Evolutionary conservation across 75 land plant species (phyloP), one percentile per base, ranked within the genome.

Genomic region (Azolla pinnata): DNA sequence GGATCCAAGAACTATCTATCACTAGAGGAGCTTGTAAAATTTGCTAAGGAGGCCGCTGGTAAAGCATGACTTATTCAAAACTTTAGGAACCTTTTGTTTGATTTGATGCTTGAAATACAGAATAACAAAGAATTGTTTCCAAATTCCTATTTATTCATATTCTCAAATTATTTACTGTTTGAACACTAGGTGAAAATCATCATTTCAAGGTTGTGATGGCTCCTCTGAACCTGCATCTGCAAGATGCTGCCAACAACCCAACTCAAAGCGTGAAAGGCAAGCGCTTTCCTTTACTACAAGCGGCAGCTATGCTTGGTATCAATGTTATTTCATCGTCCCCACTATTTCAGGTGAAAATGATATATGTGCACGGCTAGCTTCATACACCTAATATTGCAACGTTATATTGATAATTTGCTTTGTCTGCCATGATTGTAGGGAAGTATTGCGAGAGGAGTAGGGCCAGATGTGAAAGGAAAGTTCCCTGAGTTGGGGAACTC

Each of bases 201-300:
- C 73, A 70, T 44, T 70, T 70, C 52, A 44, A 54, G 25, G 65
- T 63, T n/a, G 31, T 70, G 44, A 71, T 66, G 42, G 46, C 63
- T 14, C 73, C 73, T 31, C 63, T 54, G 28, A 70, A 70, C 35
- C 21, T 70, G 0, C 27, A 23, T 47, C 33, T 70, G 23, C 59
- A 56, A 30, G 73, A 70, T 18, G 73, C 50, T 23, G 60, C 60
- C 14, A 57, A 35, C 2, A 46, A 30, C 4, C 21, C 40, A 10
- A 56, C 66, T 14, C 73, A 70, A 42, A 16, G 60, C 1, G 67
- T 70, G 33, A 17, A 63, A 31, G 73, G 67, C 26, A 57, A 44
- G 30, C 54, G 56, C 7, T 45, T 70, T 59, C 50, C 67, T 28
- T 49, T 63, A 10, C 33, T 70, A 18, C 47, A 58, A 45, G 66